Evolutionary conservation across 2,329 filamentous ascomycete genomes (phyloP), one percentile per base, ranked within the genome.

Genomic region (Dactylellina haptotyla): DNA sequence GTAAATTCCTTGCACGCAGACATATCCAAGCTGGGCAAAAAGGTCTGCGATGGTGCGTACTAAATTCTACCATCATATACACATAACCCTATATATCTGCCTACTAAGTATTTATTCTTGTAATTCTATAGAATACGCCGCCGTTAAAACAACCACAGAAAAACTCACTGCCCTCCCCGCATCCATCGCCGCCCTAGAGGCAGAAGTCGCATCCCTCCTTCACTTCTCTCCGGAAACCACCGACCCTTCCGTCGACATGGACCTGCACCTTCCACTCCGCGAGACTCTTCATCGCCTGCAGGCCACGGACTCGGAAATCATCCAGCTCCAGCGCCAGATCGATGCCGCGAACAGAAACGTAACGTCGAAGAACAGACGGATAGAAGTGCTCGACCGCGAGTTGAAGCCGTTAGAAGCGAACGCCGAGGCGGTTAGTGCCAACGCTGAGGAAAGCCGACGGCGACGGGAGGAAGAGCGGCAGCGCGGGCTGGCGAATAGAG

Each of bases 401-500:
- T 80, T 94, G 65, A 85, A 86, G 65, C 87, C 88, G 2, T 80
- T 94, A 72, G 89, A 92, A 80, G 84, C 83, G 48, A 89, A 89
- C 80, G 86, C 87, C 77, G 84, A 87, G 73, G 88, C 86, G 54
- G 89, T 87, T 75, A 86, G 86, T 30, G 83, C 86, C 23, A 88
- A 89, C 14, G 90, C 90, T n/a, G 86, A 84, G 76, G 90, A 93
- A 77, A 90, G 90, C 10, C 86, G 85, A 80, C 84, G 87, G 78
- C 85, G 89, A 77, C 89, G 88, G 79, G 89, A 92, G 77, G 85
- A 85, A 9, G 85, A 87, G 6, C 82, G 88, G 5, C 87, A 87
- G 3, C 89, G 88, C 4, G 86, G 88, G 43, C 87, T 87, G 14
- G 90, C 92, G 77, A 90, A 93, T 77, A 80, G 93, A 30, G 91